Evolutionary conservation across 805 yeast species (phyloP).

Genomic region (Sungouiozyma intestinalis): DNA sequence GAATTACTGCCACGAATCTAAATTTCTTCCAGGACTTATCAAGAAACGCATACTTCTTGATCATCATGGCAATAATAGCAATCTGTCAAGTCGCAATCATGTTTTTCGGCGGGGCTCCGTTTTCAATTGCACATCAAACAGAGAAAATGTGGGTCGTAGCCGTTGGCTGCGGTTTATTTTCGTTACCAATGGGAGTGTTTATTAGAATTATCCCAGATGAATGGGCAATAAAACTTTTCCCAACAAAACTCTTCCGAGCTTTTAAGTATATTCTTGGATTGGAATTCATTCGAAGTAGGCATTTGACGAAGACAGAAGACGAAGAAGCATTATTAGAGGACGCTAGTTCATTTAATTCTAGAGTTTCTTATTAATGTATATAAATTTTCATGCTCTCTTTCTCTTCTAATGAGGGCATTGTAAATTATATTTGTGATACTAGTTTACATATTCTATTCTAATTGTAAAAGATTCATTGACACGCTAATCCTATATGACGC

Average conservation of each 20-base stretch:
- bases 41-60: constrained; percentile 73
- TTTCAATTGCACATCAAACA: constrained; percentile 69
- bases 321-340: constrained; percentile 21
- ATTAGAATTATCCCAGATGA: constrained; percentile 77
- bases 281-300: constrained; percentile 15
- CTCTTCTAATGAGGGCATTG: background rate
- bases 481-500: background rate
- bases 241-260: constrained; percentile 31
- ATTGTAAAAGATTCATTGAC: background rate
- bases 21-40: constrained; percentile 76
- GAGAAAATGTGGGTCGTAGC: constrained; percentile 88
- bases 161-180: constrained; percentile 63
- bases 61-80: constrained; percentile 63
- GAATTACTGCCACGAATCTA: constrained; percentile 54
- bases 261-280: constrained; percentile 16
- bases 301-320: constrained; percentile 12
- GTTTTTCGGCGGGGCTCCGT: constrained; percentile 97
- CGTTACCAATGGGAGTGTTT: constrained; percentile 70
- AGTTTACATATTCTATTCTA: background rate
- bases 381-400: background rate
- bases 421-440: background rate
- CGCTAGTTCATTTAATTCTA: constrained; percentile 12
- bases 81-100: constrained; percentile 81
- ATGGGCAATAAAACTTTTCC: constrained; percentile 58
- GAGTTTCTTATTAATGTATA: constrained; percentile 20